These are phyloP conservation scores for Hirschioporus abietinus DNA, from an alignment of 768 basidiomycete genomes.

Conservation along the genomic window DNA sequence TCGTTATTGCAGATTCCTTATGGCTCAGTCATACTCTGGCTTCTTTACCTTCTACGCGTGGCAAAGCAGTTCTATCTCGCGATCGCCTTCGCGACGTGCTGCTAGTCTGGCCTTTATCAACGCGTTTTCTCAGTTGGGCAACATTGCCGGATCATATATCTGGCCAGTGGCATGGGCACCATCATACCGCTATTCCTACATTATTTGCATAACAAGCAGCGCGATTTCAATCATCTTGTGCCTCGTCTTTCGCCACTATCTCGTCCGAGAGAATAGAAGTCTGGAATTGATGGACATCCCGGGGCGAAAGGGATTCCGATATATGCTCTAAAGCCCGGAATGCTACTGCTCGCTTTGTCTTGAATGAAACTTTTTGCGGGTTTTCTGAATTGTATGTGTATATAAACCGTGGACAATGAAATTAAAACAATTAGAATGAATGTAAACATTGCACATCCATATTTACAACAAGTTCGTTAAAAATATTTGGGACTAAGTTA, in stretches of 20 bases:
- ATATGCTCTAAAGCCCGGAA: background rate
- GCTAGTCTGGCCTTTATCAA: slow-evolving; percentile 34
- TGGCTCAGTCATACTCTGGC: slow-evolving; percentile 22
- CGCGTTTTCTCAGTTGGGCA: slow-evolving; percentile 38
- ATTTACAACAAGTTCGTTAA: background rate
- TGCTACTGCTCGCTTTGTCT: background rate
- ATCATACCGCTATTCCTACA: slow-evolving; percentile 27
- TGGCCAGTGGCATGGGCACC: slow-evolving; percentile 20
- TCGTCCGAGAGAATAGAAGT: slow-evolving; percentile 14
- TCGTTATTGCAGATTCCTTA: slow-evolving; percentile 17
- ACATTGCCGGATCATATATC: slow-evolving; percentile 33
- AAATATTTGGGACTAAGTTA: background rate
- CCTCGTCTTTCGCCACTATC: slow-evolving; percentile 17
- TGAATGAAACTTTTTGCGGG: background rate
- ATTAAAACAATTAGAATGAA: background rate
- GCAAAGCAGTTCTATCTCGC: slow-evolving; percentile 33
- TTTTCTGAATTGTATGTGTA: background rate
- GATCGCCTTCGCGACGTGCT: slow-evolving; percentile 37
- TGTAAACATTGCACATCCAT: background rate
- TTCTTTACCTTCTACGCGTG: slow-evolving; percentile 28
- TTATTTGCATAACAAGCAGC: slow-evolving; percentile 33
- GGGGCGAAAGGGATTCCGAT: slow-evolving; percentile 3
- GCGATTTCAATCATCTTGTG: slow-evolving; percentile 26
- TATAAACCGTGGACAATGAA: background rate
- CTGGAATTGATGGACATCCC: slow-evolving; percentile 5